phyloP scores from a whole-genome alignment of 495 filamentous ascomycete species.

The Articulospora tetracladia region DNA sequence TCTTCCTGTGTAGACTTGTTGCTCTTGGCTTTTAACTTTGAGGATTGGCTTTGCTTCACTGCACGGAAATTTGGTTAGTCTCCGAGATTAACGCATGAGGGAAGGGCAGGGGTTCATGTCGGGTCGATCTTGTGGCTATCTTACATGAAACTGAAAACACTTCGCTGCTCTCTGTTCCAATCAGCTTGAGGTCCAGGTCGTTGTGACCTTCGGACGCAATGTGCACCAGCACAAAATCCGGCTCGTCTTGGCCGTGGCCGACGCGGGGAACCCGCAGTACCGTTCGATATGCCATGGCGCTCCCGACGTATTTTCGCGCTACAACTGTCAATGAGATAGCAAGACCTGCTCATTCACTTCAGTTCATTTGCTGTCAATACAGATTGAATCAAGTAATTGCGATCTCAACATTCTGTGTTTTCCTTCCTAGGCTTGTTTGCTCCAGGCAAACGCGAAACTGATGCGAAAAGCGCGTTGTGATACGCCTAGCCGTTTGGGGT shows the following conservation, averaged over 20 bases:
- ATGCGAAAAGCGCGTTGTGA: not conserved
- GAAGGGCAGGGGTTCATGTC: constrained; percentile 10
- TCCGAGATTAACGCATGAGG: constrained; percentile 20
- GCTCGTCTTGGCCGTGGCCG: constrained; percentile 35
- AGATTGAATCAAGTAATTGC: too few species aligned
- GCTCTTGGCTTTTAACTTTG: constrained; percentile 45
- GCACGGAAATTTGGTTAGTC: constrained; percentile 23
- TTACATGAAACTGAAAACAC: constrained; percentile 57
- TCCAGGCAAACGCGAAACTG: constrained; percentile 1
- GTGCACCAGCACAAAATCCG: constrained; percentile 54
- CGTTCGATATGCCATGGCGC: not conserved
- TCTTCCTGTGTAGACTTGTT: constrained; percentile 51
- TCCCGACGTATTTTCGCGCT: not conserved
- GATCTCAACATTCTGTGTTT: too few species aligned
- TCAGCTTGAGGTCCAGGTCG: constrained; percentile 55
- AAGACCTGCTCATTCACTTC: too few species aligned
- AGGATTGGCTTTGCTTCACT: constrained; percentile 46
- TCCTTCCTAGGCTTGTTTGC: not conserved
- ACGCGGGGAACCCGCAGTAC: constrained; percentile 41
- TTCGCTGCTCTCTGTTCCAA: constrained; percentile 63
- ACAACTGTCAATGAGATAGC: too few species aligned
- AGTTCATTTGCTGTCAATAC: too few species aligned
- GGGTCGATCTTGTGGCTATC: constrained; percentile 22
- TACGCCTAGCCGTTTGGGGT: not conserved
- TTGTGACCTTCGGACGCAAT: constrained; percentile 38